Evolutionary conservation across 1,139 yeast species (phyloP).

Genomic region (Debaryomyces coudertii): DNA sequence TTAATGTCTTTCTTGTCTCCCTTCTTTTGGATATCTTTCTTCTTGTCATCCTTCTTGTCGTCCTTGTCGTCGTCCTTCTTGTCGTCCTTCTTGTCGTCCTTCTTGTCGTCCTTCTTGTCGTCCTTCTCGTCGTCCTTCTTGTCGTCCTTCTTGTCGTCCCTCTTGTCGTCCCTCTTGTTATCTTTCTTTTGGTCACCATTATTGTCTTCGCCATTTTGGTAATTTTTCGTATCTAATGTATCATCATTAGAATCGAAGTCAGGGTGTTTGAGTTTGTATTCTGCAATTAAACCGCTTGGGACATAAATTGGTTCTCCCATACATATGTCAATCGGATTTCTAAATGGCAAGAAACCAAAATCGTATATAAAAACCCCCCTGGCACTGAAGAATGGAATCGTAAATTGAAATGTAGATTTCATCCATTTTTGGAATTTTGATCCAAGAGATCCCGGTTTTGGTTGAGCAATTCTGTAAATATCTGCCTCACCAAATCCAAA

Average conservation of each 20-base stretch:
- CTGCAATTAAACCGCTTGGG: conserved; percentile 47
- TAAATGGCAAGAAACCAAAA: conserved; percentile 85
- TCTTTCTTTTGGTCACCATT: no score
- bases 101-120: not conserved
- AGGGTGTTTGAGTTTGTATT: conserved; percentile 34
- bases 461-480: conserved; percentile 64
- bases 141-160: not conserved
- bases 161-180: conserved; percentile 2
- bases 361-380: conserved; percentile 92
- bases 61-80: no score
- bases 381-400: conserved; percentile 89
- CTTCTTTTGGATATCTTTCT: conserved; percentile 10
- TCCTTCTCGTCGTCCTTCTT: not conserved
- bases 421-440: conserved; percentile 68
- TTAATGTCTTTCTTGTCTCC: not conserved
- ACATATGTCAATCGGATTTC: conserved; percentile 78
- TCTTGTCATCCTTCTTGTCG: not conserved
- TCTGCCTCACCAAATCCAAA: conserved; percentile 94
- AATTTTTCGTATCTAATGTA: conserved; percentile 2
- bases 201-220: no score
- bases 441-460: conserved; percentile 54
- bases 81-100: not conserved
- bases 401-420: conserved; percentile 74
- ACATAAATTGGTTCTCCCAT: conserved; percentile 82
- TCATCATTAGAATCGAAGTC: conserved; percentile 21